Base-by-base conservation (phyloP, 257 asterid genomes). In the Gentiana dahurica region DNA sequence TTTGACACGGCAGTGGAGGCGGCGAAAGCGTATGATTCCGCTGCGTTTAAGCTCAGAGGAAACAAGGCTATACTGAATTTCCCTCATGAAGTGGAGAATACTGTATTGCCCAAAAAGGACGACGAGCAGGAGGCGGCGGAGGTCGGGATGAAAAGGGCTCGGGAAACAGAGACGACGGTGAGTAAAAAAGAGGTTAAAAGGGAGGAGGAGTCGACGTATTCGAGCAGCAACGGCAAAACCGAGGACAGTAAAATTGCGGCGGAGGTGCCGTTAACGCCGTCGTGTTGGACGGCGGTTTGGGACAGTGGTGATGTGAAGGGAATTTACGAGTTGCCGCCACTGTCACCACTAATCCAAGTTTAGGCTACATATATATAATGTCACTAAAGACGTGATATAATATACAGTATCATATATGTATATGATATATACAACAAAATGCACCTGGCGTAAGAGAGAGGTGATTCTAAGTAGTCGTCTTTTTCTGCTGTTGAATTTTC, bases 241-340 rank as follows among this genome's bases (percentile, higher is more conserved):
- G 24, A 15, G 24, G 24, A 15, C 24, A 15, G 24, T 15, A 15
- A 15, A 15, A 1, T 38, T 5, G 60, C 77, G 54, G 74, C 77
- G 38, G 69, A 84, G 0, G 65, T 64, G 41, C 90, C 98, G 0
- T 71, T 87, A 62, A 90, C 96, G 71, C 98, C 96, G 70, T 82
- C 98, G 2, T 84, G 63, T 58, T 90, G 98, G 98, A 76, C 65
- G 70, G 63, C 93, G 4, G 81, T 90, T 57, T 90, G 95, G 97
- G 94, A 82, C 54, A 24, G 69, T 15, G 88, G 76, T 0, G 90
- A 86, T 24, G 87, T 55, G 57, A 78, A 78, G 60, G 94, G 97
- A 32, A 84, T 90, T 24, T 90, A 86, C 54, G 96, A 86, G 49
- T 73, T 90, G 3, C 96, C 96, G 38, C 89, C 77, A 52, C 41